phyloP scores from a whole-genome alignment of 768 basidiomycete species.

The Suillus tomentosus region DNA sequence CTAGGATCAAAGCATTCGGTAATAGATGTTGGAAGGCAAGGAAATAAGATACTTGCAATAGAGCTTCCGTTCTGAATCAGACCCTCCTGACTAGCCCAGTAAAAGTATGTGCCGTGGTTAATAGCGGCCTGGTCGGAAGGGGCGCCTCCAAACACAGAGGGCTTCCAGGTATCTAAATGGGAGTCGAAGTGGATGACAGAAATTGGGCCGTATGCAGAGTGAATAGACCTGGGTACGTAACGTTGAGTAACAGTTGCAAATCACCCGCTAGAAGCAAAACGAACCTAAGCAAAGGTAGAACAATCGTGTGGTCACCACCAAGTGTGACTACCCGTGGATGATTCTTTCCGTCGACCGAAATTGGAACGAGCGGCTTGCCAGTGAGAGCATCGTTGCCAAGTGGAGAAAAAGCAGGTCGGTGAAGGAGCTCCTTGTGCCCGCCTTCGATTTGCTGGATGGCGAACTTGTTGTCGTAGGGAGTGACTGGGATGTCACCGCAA shows the following conservation, averaged over 20 bases:
- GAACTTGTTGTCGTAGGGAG: constrained; percentile 73
- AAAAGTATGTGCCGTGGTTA: constrained; percentile 91
- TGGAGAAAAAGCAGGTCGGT: constrained; percentile 60
- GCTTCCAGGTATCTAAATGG: constrained; percentile 82
- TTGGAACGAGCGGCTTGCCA: constrained; percentile 55
- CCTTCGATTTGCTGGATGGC: constrained; percentile 77
- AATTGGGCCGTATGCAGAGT: constrained; percentile 77
- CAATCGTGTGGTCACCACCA: constrained; percentile 89
- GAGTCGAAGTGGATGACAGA: constrained; percentile 89
- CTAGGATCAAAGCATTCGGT: constrained; percentile 71
- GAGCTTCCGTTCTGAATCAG: constrained; percentile 75
- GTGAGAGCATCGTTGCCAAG: constrained; percentile 64
- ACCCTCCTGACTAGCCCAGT: constrained; percentile 84
- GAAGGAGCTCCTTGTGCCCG: constrained; percentile 70
- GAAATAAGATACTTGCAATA: constrained; percentile 71
- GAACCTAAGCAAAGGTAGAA: constrained; percentile 51
- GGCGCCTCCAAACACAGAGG: constrained; percentile 72
- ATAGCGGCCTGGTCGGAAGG: constrained; percentile 73
- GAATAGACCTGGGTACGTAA: constrained; percentile 55
- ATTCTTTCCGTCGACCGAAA: constrained; percentile 68
- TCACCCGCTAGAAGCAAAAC: constrained; percentile 28
- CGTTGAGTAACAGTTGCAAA: not conserved
- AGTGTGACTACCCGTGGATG: constrained; percentile 83
- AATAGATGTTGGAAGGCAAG: constrained; percentile 18
- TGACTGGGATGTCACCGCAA: constrained; percentile 78